Conservation (phyloP, 2,329 filamentous ascomycete species). For the Monilinia laxa region DNA sequence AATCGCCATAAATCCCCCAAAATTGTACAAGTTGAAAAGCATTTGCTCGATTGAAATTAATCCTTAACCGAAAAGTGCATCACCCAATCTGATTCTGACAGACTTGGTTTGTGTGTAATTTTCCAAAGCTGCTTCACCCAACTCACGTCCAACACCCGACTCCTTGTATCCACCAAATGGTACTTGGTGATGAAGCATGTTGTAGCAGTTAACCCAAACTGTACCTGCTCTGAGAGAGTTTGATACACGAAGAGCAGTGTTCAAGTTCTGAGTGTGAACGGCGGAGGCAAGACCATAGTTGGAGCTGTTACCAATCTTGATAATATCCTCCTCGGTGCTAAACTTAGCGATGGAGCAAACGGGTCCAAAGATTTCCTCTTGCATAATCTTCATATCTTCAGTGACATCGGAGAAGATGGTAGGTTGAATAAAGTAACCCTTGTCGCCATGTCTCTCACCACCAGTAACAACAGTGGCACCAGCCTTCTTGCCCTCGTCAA, state of each 20-base stretch:
- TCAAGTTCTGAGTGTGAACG: conserved; percentile 66
- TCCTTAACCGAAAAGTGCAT: conserved; percentile 43
- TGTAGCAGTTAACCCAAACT: conserved; percentile 51
- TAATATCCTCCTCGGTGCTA: conserved; percentile 65
- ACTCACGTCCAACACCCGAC: conserved; percentile 74
- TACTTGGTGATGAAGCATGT: conserved; percentile 66
- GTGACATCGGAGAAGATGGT: conserved; percentile 71
- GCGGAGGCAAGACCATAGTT: conserved; percentile 68
- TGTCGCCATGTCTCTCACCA: conserved; percentile 63
- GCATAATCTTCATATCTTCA: conserved; percentile 71
- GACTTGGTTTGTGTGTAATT: conserved; percentile 71
- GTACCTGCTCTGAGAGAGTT: conserved; percentile 61
- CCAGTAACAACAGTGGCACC: conserved; percentile 65
- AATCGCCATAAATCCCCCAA: conserved; percentile 10
- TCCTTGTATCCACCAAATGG: conserved; percentile 77
- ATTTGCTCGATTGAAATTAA: not conserved
- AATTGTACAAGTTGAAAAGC: conserved; percentile 6
- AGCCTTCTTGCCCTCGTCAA: conserved; percentile 62
- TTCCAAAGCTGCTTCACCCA: conserved; percentile 64
- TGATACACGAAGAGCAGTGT: conserved; percentile 65
- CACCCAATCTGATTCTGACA: conserved; percentile 55
- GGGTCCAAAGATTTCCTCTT: conserved; percentile 74
- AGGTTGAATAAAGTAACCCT: conserved; percentile 71
- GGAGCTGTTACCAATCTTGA: conserved; percentile 61
- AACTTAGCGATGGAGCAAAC: conserved; percentile 72